Conservation (phyloP, 768 basidiomycete genomes). For the Asterophora lycoperdoides region DNA sequence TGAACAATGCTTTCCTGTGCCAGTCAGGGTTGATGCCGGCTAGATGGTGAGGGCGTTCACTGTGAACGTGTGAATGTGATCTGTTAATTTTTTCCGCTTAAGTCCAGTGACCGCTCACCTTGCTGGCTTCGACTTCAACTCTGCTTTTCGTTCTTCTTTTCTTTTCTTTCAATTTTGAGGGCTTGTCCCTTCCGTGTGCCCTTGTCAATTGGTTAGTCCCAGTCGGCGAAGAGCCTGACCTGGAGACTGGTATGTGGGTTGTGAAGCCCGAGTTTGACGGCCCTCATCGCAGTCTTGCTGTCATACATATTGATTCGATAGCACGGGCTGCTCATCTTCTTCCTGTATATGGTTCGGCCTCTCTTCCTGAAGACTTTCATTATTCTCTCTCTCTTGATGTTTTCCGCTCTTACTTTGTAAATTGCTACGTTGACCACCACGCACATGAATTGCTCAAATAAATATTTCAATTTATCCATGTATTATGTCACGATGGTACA, state of each 20-base stretch:
- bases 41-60: no score
- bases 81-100: no score
- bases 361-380: constrained; percentile 14
- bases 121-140: no score
- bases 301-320: constrained; percentile 20
- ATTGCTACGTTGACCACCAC: constrained; percentile 6
- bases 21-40: no score
- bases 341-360: constrained; percentile 12
- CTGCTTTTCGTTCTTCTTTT: constrained; percentile 26
- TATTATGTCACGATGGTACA: no score
- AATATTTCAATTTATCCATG: no score
- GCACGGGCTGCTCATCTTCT: no score
- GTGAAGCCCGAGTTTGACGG: constrained; percentile 2
- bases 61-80: no score
- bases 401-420: constrained; percentile 13
- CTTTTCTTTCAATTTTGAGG: constrained; percentile 24
- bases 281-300: background rate
- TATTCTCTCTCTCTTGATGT: constrained; percentile 19
- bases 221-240: constrained; percentile 9
- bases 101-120: no score
- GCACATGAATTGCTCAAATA: no score
- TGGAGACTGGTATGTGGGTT: constrained; percentile 18
- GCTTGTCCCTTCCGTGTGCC: constrained; percentile 4
- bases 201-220: constrained; percentile 6
- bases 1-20: no score